Evolutionary conservation across 352 stramenopile species (phyloP).

Genomic region (Phytophthora megakarya): DNA sequence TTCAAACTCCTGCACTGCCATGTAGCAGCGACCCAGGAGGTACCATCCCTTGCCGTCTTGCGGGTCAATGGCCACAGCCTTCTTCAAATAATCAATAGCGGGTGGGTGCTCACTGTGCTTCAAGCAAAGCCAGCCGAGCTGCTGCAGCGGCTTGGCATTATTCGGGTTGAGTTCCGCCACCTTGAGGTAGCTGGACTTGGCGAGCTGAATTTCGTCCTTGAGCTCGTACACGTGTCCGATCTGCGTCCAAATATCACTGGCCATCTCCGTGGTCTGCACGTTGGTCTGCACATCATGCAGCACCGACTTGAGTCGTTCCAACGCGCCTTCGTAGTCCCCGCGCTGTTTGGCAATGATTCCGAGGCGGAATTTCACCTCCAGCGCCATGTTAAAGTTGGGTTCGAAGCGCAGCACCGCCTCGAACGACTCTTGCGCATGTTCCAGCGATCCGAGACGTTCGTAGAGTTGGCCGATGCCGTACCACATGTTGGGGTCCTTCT

Average conservation of each 20-base stretch:
- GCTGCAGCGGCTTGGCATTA: conserved; percentile 84
- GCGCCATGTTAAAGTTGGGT: conserved; percentile 87
- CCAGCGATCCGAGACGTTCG: conserved; percentile 79
- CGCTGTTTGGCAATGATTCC: conserved; percentile 88
- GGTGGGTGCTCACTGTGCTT: conserved; percentile 86
- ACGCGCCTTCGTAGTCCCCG: conserved; percentile 75
- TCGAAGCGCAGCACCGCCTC: conserved; percentile 86
- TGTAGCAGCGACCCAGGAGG: conserved; percentile 89
- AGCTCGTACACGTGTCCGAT: conserved; percentile 89
- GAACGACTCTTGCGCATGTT: conserved; percentile 87
- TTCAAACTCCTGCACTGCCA: conserved; percentile 91
- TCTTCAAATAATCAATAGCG: conserved; percentile 87
- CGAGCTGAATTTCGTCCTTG: conserved; percentile 85
- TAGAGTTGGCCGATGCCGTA: conserved; percentile 89
- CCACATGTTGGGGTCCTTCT: conserved; percentile 89
- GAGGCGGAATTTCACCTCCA: conserved; percentile 87
- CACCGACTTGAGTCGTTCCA: conserved; percentile 86
- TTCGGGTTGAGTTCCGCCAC: conserved; percentile 84
- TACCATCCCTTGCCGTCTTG: conserved; percentile 91
- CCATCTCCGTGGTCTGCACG: conserved; percentile 84
- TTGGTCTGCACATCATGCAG: conserved; percentile 81
- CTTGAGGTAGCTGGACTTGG: conserved; percentile 87
- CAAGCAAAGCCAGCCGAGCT: conserved; percentile 84
- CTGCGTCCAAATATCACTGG: conserved; percentile 87
- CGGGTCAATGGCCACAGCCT: conserved; percentile 76